Evolutionary conservation across 495 filamentous ascomycete genomes (phyloP).

Genomic region (Hypoxylon cercidicola): DNA sequence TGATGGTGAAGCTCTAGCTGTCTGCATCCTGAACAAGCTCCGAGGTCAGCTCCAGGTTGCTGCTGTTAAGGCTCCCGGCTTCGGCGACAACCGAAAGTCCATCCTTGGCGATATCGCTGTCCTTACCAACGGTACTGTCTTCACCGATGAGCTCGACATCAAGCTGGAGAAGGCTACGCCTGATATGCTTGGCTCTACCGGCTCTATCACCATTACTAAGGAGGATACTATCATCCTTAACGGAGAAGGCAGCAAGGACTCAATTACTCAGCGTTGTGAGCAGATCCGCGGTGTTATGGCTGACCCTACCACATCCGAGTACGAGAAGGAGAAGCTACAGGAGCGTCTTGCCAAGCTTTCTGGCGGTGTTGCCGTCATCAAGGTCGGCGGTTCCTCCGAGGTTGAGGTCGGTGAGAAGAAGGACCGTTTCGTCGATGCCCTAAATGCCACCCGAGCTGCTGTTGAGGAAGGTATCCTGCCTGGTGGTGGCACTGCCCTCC

Average conservation of each 20-base stretch:
- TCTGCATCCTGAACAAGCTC: constrained; percentile 99
- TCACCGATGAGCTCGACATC: constrained; percentile 96
- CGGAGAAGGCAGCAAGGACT: constrained; percentile 95
- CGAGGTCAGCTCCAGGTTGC: constrained; percentile 98
- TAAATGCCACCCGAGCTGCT: constrained; percentile 97
- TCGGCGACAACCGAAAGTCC: constrained; percentile 99
- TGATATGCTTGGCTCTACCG: constrained; percentile 96
- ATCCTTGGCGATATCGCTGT: constrained; percentile 96
- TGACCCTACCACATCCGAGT: constrained; percentile 93
- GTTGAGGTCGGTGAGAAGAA: constrained; percentile 99
- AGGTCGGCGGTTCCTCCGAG: constrained; percentile 96
- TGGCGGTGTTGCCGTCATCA: constrained; percentile 98
- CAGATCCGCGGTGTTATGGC: constrained; percentile 98
- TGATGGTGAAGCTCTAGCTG: constrained; percentile 96
- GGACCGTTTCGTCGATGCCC: constrained; percentile 96
- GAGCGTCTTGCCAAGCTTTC: constrained; percentile 99
- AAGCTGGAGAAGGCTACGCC: constrained; percentile 97
- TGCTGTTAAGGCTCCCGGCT: constrained; percentile 98
- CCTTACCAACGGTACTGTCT: constrained; percentile 96
- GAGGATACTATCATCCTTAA: constrained; percentile 99
- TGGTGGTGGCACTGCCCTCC: constrained; percentile 95
- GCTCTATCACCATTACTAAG: constrained; percentile 99
- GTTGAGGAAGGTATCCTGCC: constrained; percentile 99
- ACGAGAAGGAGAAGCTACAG: constrained; percentile 99
- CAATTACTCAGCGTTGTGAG: constrained; percentile 93